These are phyloP conservation scores for Hypseocharis bilobata DNA, from an alignment of 441 rosid species.

Conservation along the genomic window DNA sequence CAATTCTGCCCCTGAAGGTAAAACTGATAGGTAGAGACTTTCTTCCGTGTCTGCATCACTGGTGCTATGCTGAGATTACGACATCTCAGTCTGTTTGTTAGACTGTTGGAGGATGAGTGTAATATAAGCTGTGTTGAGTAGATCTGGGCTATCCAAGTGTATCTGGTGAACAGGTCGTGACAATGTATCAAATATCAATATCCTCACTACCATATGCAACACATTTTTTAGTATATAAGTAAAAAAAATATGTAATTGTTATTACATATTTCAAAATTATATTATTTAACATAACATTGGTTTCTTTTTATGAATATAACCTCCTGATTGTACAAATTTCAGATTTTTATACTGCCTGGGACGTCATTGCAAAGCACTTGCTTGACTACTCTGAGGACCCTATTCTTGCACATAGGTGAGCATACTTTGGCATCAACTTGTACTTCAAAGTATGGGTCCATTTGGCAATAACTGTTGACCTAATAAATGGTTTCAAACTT, in stretches of 20 bases:
- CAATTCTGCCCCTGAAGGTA: too few relatives aligned
- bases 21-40: too few relatives aligned
- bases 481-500: background rate
- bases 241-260: background rate
- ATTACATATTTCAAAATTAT: background rate
- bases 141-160: background rate
- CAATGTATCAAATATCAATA: background rate
- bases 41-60: too few relatives aligned
- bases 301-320: too few relatives aligned
- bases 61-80: background rate
- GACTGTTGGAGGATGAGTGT: background rate
- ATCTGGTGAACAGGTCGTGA: background rate
- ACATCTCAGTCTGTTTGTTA: background rate
- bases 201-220: background rate
- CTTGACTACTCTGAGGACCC: conserved; percentile 47
- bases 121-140: background rate
- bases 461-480: background rate
- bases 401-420: conserved; percentile 62
- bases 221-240: background rate
- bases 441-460: background rate
- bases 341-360: conserved; percentile 97
- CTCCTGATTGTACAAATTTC: conserved; percentile 20
- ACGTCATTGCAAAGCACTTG: conserved; percentile 56
- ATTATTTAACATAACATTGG: background rate
- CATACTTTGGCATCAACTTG: conserved; percentile 14